A percentile compares a stretch with the other conserved stretches of the same genome.
Conservation (phyloP, 331 rosid species). For the Acacia concinna region DNA sequence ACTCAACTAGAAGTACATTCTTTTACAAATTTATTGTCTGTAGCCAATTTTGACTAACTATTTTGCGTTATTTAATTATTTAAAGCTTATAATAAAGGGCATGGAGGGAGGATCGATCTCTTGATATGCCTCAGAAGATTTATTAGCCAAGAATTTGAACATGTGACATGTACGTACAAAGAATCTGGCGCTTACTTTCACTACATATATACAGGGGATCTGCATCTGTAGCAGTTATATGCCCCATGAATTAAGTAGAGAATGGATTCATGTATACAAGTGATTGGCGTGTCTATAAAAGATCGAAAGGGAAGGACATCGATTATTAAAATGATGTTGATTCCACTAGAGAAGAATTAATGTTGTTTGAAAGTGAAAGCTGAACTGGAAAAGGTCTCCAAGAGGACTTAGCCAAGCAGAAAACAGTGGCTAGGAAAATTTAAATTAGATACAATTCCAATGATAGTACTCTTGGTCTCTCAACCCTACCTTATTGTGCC, state of each 20-base stretch:
- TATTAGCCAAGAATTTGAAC: not conserved
- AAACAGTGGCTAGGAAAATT: constrained; percentile 30
- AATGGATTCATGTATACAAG: not conserved
- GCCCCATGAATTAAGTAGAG: not conserved
- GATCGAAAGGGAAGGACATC: not conserved
- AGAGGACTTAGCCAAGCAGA: constrained; percentile 41
- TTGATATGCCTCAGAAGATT: not conserved
- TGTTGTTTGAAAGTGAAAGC: constrained; percentile 36
- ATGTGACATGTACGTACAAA: not conserved
- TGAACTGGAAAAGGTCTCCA: constrained; percentile 38
- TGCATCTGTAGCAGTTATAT: not conserved
- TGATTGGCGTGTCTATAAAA: not conserved
- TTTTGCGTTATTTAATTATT: too few species aligned
- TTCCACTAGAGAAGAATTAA: not conserved
- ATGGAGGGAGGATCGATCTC: too few species aligned
- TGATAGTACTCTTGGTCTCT: constrained; percentile 19
- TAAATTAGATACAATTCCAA: not conserved
- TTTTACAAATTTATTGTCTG: too few species aligned
- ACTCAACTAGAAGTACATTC: too few species aligned
- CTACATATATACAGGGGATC: not conserved
- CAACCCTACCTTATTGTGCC: constrained; percentile 32
- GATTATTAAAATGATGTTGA: not conserved
- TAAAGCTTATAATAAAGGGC: too few species aligned
- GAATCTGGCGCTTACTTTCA: not conserved
- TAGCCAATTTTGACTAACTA: too few species aligned